These are phyloP conservation scores for Pseudogymnoascus sp. DNA, from an alignment of 2,329 filamentous ascomycete species.

Conservation along the genomic window DNA sequence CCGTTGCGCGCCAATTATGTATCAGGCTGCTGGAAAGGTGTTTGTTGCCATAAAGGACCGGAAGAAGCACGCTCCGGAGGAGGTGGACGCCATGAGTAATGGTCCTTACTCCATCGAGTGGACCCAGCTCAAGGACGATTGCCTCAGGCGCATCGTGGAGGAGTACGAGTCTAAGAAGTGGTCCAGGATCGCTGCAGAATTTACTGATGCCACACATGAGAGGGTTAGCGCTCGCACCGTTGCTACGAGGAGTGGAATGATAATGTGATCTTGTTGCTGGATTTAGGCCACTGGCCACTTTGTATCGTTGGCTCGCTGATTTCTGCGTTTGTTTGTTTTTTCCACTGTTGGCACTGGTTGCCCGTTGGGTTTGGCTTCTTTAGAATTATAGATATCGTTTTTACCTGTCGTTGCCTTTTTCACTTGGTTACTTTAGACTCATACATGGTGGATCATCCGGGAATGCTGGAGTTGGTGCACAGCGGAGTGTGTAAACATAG, in stretches of 20 bases:
- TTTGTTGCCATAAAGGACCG: constrained; percentile 18
- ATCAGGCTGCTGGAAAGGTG: constrained; percentile 21
- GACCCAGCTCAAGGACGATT: constrained; percentile 16
- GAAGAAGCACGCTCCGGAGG: constrained; percentile 7
- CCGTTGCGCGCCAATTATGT: constrained; percentile 26
- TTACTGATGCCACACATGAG: constrained; percentile 14
- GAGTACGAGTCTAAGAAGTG: constrained; percentile 20
- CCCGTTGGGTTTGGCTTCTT: neutral
- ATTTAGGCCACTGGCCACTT: neutral
- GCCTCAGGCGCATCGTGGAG: constrained; percentile 7
- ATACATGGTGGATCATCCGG: neutral
- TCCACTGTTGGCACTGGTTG: neutral
- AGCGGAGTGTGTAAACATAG: neutral
- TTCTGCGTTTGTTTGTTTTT: neutral
- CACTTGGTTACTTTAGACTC: neutral
- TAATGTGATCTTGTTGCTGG: constrained; percentile 7
- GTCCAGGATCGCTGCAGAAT: constrained; percentile 15
- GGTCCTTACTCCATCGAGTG: constrained; percentile 6
- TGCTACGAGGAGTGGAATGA: constrained; percentile 10
- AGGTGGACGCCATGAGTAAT: constrained; percentile 7
- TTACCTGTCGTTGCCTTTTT: neutral
- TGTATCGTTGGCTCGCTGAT: neutral
- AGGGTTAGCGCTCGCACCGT: constrained; percentile 9
- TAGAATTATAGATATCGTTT: neutral
- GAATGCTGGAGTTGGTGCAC: neutral